Evolutionary conservation across 768 basidiomycete species (phyloP).

Genomic region (Ephemerocybe angulata): DNA sequence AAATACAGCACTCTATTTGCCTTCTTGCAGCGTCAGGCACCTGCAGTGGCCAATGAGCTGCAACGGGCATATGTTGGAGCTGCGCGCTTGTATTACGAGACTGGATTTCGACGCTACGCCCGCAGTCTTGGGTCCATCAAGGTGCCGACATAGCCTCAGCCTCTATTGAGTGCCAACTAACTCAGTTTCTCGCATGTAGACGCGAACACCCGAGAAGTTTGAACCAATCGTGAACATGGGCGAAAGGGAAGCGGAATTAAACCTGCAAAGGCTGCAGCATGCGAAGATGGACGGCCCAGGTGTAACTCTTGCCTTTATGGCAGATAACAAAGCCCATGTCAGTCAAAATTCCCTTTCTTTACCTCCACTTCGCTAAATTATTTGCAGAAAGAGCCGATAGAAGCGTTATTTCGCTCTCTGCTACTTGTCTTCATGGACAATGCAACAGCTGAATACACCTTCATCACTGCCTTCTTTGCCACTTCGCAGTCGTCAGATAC

Average conservation of each 20-base stretch:
- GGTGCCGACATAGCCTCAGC: constrained; percentile 32
- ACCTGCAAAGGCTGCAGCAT: constrained; percentile 58
- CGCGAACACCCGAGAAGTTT: constrained; percentile 64
- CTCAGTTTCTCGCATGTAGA: constrained; percentile 41
- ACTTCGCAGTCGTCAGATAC: constrained; percentile 30
- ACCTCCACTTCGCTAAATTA: constrained; percentile 22
- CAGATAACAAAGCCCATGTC: constrained; percentile 85
- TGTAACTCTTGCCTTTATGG: constrained; percentile 82
- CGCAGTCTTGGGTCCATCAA: constrained; percentile 78
- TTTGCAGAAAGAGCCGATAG: constrained; percentile 68
- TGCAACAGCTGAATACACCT: constrained; percentile 87
- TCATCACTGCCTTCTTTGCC: constrained; percentile 81
- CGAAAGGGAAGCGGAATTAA: constrained; percentile 39
- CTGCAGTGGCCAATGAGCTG: constrained; percentile 79
- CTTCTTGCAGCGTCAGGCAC: constrained; percentile 82
- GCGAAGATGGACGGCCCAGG: constrained; percentile 77
- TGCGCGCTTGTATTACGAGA: constrained; percentile 91
- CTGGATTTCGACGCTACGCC: constrained; percentile 86
- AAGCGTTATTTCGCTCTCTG: constrained; percentile 81
- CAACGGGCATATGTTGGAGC: constrained; percentile 82
- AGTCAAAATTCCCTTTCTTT: constrained; percentile 24
- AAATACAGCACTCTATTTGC: constrained; percentile 80
- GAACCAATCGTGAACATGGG: constrained; percentile 54
- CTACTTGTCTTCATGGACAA: constrained; percentile 94
- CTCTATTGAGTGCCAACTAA: not conserved